Conservation (phyloP, 1,139 yeast genomes). For the Yamadazyma friedrichii region DNA sequence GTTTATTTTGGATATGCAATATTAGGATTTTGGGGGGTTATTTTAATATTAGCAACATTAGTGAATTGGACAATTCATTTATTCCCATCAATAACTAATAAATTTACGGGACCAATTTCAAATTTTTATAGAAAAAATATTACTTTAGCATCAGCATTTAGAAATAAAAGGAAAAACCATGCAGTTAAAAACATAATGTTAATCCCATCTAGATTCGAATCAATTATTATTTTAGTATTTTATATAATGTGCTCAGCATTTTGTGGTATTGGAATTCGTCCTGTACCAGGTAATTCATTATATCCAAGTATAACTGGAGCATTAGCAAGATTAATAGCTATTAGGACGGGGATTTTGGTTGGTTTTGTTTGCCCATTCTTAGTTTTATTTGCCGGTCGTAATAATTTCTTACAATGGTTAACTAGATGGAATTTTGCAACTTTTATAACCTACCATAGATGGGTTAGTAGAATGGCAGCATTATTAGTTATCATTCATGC, state of each 20-base stretch:
- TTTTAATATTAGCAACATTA: constrained; percentile 41
- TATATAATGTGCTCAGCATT: constrained; percentile 44
- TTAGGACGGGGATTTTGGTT: constrained; percentile 31
- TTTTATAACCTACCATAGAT: constrained; percentile 29
- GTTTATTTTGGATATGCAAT: constrained; percentile 49
- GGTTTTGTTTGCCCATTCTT: constrained; percentile 25
- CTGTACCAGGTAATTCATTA: constrained; percentile 22
- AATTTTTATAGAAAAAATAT: constrained; percentile 30
- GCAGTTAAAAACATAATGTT: constrained; percentile 20
- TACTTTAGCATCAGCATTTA: constrained; percentile 29
- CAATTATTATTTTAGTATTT: constrained; percentile 36
- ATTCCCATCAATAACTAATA: constrained; percentile 25
- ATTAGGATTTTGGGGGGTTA: constrained; percentile 48
- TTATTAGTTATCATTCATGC: constrained; percentile 25
- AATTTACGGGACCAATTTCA: constrained; percentile 25
- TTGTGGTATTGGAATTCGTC: constrained; percentile 21
- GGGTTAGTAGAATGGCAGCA: constrained; percentile 27
- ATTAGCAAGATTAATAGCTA: constrained; percentile 22
- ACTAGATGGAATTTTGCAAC: constrained; percentile 33
- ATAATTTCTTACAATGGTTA: constrained; percentile 31
- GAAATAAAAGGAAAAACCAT: constrained; percentile 23
- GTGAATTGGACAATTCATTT: constrained; percentile 42
- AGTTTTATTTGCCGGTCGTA: constrained; percentile 32
- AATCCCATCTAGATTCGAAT: constrained; percentile 30
- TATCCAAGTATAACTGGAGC: constrained; percentile 15